A percentile compares a stretch with the other conserved stretches of the same genome.
Evolutionary conservation across 2,329 filamentous ascomycete genomes (phyloP).

Genomic region (Sporothrix sp.): DNA sequence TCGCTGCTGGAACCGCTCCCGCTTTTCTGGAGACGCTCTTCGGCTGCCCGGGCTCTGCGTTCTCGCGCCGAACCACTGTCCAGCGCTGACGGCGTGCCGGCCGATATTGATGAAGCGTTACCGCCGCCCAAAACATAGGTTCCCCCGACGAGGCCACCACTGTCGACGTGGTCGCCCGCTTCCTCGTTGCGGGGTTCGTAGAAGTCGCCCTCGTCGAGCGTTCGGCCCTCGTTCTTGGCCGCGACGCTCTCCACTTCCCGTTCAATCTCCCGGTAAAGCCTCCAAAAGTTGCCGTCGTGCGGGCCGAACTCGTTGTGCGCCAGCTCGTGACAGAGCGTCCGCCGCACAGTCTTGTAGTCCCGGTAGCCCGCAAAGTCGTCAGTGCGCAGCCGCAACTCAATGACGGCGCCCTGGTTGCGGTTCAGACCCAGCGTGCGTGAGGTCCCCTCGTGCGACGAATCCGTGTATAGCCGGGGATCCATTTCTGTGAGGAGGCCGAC

Average conservation of each 20-base stretch:
- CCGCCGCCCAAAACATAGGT: constrained; percentile 62
- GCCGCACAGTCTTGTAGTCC: constrained; percentile 83
- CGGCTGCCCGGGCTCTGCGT: constrained; percentile 62
- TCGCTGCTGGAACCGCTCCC: constrained; percentile 8
- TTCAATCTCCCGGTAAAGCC: constrained; percentile 78
- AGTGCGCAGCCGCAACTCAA: constrained; percentile 82
- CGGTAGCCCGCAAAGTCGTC: constrained; percentile 90
- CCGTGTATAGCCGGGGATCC: constrained; percentile 76
- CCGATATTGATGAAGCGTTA: constrained; percentile 28
- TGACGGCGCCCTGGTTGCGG: constrained; percentile 76
- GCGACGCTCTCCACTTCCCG: constrained; percentile 58
- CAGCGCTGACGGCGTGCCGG: not conserved
- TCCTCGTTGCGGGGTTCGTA: constrained; percentile 43
- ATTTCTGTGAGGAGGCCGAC: constrained; percentile 89
- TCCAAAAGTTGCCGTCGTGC: constrained; percentile 85
- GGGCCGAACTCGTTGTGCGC: constrained; percentile 81
- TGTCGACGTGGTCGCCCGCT: constrained; percentile 51
- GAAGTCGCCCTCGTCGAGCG: constrained; percentile 47
- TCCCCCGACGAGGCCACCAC: constrained; percentile 69
- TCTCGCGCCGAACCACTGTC: constrained; percentile 48
- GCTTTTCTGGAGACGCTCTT: constrained; percentile 50
- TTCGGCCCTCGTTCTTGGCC: constrained; percentile 68
- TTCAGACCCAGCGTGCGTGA: constrained; percentile 78
- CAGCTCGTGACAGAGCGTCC: constrained; percentile 89
- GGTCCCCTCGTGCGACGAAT: constrained; percentile 58